Percentiles rank a stretch among this genome's conserved stretches.
phyloP scores from a whole-genome alignment of 2,329 filamentous ascomycete species.

The Aspergillaceae sp. region DNA sequence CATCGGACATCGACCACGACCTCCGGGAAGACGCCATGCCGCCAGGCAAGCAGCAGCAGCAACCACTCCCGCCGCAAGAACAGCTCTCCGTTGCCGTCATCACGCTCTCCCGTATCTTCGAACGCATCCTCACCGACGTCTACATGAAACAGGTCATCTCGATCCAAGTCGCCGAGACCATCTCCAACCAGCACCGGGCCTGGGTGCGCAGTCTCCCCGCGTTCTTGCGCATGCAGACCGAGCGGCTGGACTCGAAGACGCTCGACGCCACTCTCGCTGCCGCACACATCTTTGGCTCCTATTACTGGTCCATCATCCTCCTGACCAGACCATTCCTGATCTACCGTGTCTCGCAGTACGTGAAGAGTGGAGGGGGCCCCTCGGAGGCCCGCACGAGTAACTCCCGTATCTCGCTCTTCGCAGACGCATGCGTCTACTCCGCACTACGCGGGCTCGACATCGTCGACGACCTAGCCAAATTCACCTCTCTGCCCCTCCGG shows the following conservation, averaged over 20 bases:
- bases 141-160: constrained; percentile 38
- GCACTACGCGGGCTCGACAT: constrained; percentile 34
- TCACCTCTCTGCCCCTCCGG: constrained; percentile 31
- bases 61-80: constrained; percentile 15
- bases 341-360: constrained; percentile 40
- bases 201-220: constrained; percentile 36
- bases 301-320: constrained; percentile 48
- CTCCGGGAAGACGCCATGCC: constrained; percentile 26
- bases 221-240: constrained; percentile 40
- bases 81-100: constrained; percentile 44
- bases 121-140: constrained; percentile 35
- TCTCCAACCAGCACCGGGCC: constrained; percentile 35
- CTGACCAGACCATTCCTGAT: constrained; percentile 47
- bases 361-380: constrained; percentile 20
- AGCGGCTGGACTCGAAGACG: constrained; percentile 33
- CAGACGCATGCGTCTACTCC: constrained; percentile 39
- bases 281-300: constrained; percentile 44
- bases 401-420: constrained; percentile 26
- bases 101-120: constrained; percentile 34
- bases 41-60: constrained; percentile 10
- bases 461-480: constrained; percentile 27
- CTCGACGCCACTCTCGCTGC: constrained; percentile 35
- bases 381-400: constrained; percentile 16
- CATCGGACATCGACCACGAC: constrained; percentile 43
- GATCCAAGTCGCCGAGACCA: constrained; percentile 32